Percentiles rank a stretch among this genome's conserved stretches.
These are phyloP conservation scores for Candida sphagnicola DNA, from an alignment of 805 yeast species.

Conservation along the genomic window DNA sequence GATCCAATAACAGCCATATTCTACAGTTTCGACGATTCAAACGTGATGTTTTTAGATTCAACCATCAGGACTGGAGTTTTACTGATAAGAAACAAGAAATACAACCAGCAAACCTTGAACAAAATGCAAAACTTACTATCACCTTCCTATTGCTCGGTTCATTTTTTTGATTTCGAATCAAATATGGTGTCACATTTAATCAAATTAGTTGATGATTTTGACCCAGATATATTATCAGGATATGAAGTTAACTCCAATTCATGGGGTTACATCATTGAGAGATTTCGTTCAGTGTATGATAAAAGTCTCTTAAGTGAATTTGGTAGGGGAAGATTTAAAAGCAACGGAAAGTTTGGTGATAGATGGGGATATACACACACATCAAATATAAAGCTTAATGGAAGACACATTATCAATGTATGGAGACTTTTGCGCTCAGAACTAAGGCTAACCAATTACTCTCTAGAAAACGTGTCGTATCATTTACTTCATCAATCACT, in stretches of 20 bases:
- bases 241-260: conserved; percentile 76
- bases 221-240: conserved; percentile 87
- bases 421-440: conserved; percentile 77
- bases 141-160: conserved; percentile 6
- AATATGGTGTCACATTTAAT: conserved; percentile 56
- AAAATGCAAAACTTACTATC: neutral
- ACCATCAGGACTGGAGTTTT: conserved; percentile 14
- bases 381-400: conserved; percentile 62
- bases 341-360: conserved; percentile 55
- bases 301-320: conserved; percentile 55
- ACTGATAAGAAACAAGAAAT: conserved; percentile 4
- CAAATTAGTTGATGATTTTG: conserved; percentile 54
- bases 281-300: conserved; percentile 45
- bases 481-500: conserved; percentile 63
- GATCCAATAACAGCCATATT: conserved; percentile 61
- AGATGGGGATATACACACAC: conserved; percentile 83
- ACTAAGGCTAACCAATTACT: conserved; percentile 58
- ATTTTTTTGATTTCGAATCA: conserved; percentile 47
- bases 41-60: conserved; percentile 11
- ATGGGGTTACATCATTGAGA: conserved; percentile 85
- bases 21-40: conserved; percentile 53
- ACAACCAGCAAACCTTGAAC: neutral
- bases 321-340: conserved; percentile 52
- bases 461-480: conserved; percentile 71
- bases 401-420: conserved; percentile 78